Evolutionary conservation across 768 basidiomycete genomes (phyloP), one percentile per base, ranked within the genome.

Genomic region (Solioccasus polychromus): DNA sequence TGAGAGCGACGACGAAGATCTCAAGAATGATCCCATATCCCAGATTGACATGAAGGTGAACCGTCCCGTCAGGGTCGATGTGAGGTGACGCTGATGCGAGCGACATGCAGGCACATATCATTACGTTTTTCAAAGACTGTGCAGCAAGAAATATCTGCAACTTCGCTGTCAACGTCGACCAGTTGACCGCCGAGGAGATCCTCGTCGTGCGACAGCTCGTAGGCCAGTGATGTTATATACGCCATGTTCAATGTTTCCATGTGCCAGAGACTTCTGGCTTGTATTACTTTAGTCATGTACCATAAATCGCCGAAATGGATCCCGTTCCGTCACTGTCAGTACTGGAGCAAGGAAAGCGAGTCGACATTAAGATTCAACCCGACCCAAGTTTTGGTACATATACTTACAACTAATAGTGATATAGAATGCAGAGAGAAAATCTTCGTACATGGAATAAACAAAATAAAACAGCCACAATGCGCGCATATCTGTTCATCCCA

Each of bases 21-120:
- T 97, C 38, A 80, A 79, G 69, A 81, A 78, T 43, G 95, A 98
- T 65, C 84, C 89, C 5, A 74, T 96, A 44, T 89, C 85, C 19
- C 82, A 85, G 47, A 84, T 98, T 60, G 91, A 98, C 56, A 81
- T 97, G 70, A 68, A 68, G 53, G 83, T 82, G 48, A 51, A 72
- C 22, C 7, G 8, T 3, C 12, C n/a, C 5, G 7, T 8, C 20
- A 11, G 18, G 26, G 17, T 71, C 74, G 20, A 26, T 22, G 26
- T 14, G 11, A 20, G 11, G 28, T 35, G 31, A 20, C 20, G 10
- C 35, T 31, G 26, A 48, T 29, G 37, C 37, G 20, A 42, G 47
- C 22, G 12, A 47, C 20, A 23, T 45, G 15, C 48, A 92, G 88
- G 76, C 73, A 3, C 84, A 89, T 59, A 67, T 91, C n/a, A 52